phyloP scores from a whole-genome alignment of 805 yeast genomes.

The Saturnispora quitensis region DNA sequence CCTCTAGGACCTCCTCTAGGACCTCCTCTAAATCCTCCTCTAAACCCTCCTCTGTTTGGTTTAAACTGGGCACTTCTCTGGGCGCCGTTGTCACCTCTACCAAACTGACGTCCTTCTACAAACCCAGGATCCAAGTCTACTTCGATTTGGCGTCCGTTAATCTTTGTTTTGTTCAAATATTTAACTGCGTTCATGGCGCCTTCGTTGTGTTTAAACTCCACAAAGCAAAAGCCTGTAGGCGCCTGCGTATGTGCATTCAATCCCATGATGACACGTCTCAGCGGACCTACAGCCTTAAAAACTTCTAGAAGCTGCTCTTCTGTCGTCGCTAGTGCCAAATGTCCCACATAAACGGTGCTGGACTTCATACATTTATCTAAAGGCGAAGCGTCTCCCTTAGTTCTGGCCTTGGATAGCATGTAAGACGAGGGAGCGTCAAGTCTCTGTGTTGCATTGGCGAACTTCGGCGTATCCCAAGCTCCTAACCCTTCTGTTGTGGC shows the following conservation, averaged over 20 bases:
- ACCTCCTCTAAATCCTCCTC: not conserved
- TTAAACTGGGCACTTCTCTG: constrained; percentile 40
- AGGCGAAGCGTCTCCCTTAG: constrained; percentile 34
- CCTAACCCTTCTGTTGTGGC: constrained; percentile 19
- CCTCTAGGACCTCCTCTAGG: constrained; percentile 1
- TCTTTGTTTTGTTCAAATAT: constrained; percentile 68
- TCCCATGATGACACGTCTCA: constrained; percentile 85
- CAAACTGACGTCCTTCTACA: constrained; percentile 90
- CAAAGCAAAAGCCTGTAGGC: constrained; percentile 96
- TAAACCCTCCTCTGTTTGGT: constrained; percentile 7
- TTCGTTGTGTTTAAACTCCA: constrained; percentile 57
- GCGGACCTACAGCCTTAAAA: constrained; percentile 72
- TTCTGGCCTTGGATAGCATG: constrained; percentile 55
- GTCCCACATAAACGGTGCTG: constrained; percentile 84
- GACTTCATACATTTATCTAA: constrained; percentile 57
- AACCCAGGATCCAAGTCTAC: constrained; percentile 96
- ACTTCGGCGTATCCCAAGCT: constrained; percentile 46
- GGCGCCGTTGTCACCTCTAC: constrained; percentile 89
- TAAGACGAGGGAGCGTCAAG: constrained; percentile 67
- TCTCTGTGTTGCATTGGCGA: constrained; percentile 55
- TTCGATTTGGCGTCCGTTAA: constrained; percentile 73
- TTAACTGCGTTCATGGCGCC: constrained; percentile 80
- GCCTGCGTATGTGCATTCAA: constrained; percentile 82
- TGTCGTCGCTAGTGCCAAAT: constrained; percentile 79
- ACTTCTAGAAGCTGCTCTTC: constrained; percentile 92